Evolutionary conservation across 306 rosid species (phyloP).

Genomic region (cucumber (Cucumis sativus)): DNA sequence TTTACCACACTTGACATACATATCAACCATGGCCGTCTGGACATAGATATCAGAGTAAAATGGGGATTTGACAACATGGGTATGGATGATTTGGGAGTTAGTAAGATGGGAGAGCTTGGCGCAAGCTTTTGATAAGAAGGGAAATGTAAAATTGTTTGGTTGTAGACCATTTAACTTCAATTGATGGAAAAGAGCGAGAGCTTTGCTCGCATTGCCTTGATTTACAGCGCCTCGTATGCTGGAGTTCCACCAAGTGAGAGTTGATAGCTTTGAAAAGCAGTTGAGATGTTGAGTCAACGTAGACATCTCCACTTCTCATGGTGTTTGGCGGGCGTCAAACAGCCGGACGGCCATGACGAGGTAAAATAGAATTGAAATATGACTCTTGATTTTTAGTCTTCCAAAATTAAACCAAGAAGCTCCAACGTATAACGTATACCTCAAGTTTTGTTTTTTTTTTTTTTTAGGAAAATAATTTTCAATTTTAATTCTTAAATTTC

Average conservation of each 20-base stretch:
- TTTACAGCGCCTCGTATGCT: conserved; percentile 28
- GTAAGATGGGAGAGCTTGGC: conserved; percentile 24
- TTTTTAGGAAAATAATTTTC: too few relatives aligned
- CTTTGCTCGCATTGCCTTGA: conserved; percentile 19
- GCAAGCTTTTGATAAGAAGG: conserved; percentile 37
- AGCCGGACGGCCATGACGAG: too few relatives aligned
- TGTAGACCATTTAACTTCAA: conserved; percentile 29
- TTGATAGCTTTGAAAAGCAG: conserved; percentile 16
- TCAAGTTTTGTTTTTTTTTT: too few relatives aligned
- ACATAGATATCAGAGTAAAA: conserved; percentile 28
- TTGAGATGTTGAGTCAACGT: conserved; percentile 11
- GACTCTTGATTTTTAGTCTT: too few relatives aligned
- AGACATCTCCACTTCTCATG: conserved; percentile 20
- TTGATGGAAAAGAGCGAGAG: conserved; percentile 30
- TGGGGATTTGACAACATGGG: conserved; percentile 33
- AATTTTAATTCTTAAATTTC: too few relatives aligned
- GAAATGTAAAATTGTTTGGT: conserved; percentile 40
- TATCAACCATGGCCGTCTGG: conserved; percentile 38
- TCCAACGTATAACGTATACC: too few relatives aligned
- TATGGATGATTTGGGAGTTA: conserved; percentile 30
- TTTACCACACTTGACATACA: conserved; percentile 33
- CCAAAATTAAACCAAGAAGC: too few relatives aligned
- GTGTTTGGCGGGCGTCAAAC: not conserved
- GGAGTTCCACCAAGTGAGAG: conserved; percentile 22
- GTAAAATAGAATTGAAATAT: not conserved